A percentile compares a stretch with the other conserved stretches of the same genome.
Evolutionary conservation across 345 rosid genomes (phyloP).

Genomic region (Murraya paniculata): DNA sequence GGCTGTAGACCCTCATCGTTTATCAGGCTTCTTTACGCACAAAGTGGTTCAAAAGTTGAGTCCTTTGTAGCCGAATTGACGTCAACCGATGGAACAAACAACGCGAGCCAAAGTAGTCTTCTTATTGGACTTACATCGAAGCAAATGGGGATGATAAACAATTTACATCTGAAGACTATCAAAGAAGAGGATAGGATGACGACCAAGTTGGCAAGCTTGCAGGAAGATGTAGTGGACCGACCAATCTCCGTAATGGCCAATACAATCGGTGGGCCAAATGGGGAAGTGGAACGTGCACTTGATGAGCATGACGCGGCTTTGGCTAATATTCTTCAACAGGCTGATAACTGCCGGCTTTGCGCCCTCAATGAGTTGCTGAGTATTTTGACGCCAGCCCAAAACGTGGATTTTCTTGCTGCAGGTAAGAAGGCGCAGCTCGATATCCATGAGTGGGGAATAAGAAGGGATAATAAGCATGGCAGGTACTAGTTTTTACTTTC

Average conservation of each 20-base stretch:
- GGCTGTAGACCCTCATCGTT: slow-evolving; percentile 49
- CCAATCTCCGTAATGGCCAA: slow-evolving; percentile 30
- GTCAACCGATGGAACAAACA: background rate
- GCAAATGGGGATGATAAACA: slow-evolving; percentile 28
- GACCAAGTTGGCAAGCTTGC: slow-evolving; percentile 28
- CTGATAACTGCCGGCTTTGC: slow-evolving; percentile 35
- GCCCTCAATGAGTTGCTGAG: slow-evolving; percentile 29
- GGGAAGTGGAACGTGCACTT: slow-evolving; percentile 25
- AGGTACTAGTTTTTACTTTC: background rate
- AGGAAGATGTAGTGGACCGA: slow-evolving; percentile 45
- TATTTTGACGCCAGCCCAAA: slow-evolving; percentile 37
- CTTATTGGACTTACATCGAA: slow-evolving; percentile 27
- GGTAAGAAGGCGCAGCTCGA: slow-evolving; percentile 40
- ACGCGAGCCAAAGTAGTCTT: background rate
- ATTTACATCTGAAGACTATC: slow-evolving; percentile 30
- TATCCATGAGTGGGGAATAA: slow-evolving; percentile 41
- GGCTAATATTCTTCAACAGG: slow-evolving; percentile 30
- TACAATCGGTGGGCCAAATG: background rate
- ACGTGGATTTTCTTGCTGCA: slow-evolving; percentile 39
- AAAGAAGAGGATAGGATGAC: slow-evolving; percentile 33
- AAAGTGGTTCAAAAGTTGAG: slow-evolving; percentile 28
- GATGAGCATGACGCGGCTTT: slow-evolving; percentile 24
- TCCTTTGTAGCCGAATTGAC: slow-evolving; percentile 18
- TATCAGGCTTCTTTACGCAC: slow-evolving; percentile 34
- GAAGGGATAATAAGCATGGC: slow-evolving; percentile 26